These are phyloP conservation scores for Pythium plurisporium DNA, from an alignment of 352 stramenopile species.

Conservation along the genomic window DNA sequence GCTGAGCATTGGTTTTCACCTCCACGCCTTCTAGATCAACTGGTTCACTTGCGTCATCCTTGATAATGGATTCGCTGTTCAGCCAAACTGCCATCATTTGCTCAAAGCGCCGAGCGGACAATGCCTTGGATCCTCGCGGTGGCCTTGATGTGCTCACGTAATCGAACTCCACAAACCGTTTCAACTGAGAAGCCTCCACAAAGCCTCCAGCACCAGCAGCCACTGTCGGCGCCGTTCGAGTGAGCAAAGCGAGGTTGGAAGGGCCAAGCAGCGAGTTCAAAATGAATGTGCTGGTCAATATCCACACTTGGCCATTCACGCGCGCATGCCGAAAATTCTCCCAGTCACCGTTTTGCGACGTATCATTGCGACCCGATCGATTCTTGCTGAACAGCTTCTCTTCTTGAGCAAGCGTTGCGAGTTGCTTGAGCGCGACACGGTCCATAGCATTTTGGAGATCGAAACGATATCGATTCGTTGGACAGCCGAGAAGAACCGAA, in stretches of 20 bases:
- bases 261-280: slow-evolving; percentile 56
- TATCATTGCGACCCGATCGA: slow-evolving; percentile 48
- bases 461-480: slow-evolving; percentile 65
- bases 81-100: slow-evolving; percentile 46
- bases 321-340: slow-evolving; percentile 87
- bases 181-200: slow-evolving; percentile 8
- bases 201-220: background rate
- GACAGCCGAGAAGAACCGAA: slow-evolving; percentile 54
- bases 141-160: slow-evolving; percentile 81
- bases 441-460: slow-evolving; percentile 41
- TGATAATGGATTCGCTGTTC: slow-evolving; percentile 15
- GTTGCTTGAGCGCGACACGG: slow-evolving; percentile 40
- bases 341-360: slow-evolving; percentile 84
- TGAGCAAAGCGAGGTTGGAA: slow-evolving; percentile 19
- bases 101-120: slow-evolving; percentile 52
- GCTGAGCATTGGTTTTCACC: slow-evolving; percentile 20
- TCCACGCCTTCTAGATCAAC: background rate
- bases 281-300: slow-evolving; percentile 68
- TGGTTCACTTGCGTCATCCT: slow-evolving; percentile 1
- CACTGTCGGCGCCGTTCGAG: background rate
- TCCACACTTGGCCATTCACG: slow-evolving; percentile 48
- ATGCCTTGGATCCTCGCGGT: slow-evolving; percentile 41
- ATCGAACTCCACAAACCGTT: slow-evolving; percentile 47
- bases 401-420: slow-evolving; percentile 64
- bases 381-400: slow-evolving; percentile 70